Evolutionary conservation across 2,329 filamentous ascomycete species (phyloP).

Genomic region (Nigrospora osmanthi): DNA sequence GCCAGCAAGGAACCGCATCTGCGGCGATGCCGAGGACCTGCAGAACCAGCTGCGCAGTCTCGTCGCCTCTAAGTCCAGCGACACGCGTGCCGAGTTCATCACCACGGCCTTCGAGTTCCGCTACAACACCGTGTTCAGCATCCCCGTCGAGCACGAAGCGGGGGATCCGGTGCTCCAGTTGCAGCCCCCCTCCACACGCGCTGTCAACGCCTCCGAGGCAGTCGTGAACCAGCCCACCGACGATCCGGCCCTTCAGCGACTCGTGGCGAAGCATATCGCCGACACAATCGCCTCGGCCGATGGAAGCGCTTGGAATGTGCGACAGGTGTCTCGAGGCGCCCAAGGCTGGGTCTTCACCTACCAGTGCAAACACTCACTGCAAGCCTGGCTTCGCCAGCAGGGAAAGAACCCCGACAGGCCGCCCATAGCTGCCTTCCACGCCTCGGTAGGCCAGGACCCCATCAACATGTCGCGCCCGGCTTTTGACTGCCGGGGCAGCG

Average conservation of each 20-base stretch:
- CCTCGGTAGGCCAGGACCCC: constrained; percentile 35
- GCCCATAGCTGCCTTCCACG: constrained; percentile 40
- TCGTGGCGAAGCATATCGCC: constrained; percentile 41
- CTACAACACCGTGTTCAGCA: constrained; percentile 32
- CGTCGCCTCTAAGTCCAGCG: constrained; percentile 33
- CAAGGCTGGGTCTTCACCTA: constrained; percentile 48
- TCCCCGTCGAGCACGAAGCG: constrained; percentile 29
- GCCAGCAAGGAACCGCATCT: constrained; percentile 19
- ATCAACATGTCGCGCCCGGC: constrained; percentile 41
- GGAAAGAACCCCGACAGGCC: constrained; percentile 30
- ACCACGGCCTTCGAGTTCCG: constrained; percentile 38
- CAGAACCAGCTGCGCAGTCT: constrained; percentile 32
- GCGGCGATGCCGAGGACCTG: constrained; percentile 36
- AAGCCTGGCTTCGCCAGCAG: constrained; percentile 41
- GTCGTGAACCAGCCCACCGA: constrained; percentile 40
- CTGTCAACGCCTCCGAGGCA: constrained; percentile 35
- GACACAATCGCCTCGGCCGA: constrained; percentile 34
- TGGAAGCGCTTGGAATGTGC: constrained; percentile 38
- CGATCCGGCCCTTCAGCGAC: constrained; percentile 38
- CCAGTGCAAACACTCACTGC: constrained; percentile 43
- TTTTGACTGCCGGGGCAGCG: constrained; percentile 48
- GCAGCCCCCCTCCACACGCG: constrained; percentile 21
- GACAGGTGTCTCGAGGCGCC: constrained; percentile 32
- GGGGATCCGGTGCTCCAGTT: constrained; percentile 17
- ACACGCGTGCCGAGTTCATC: constrained; percentile 42